Conservation (phyloP, 1,284 basidiomycete genomes). For the Neolentinus lepideus region DNA sequence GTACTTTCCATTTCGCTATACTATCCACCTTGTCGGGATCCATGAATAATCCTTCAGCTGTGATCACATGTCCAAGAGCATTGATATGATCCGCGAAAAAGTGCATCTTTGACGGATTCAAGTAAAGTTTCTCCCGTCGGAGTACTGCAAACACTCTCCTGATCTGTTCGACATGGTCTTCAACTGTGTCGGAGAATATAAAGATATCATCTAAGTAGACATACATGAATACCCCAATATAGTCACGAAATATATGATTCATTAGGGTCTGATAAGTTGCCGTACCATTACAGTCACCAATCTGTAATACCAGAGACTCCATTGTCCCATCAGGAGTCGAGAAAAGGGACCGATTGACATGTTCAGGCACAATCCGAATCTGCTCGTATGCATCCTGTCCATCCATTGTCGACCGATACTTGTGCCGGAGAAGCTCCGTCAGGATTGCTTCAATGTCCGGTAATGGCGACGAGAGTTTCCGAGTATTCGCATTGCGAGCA, state of each 20-base stretch:
- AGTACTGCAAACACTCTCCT: slow-evolving; percentile 22
- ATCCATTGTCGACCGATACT: slow-evolving; percentile 22
- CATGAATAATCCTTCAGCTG: slow-evolving; percentile 20
- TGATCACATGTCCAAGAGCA: slow-evolving; percentile 23
- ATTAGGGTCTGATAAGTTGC: slow-evolving; percentile 21
- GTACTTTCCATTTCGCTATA: slow-evolving; percentile 23
- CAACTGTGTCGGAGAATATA: slow-evolving; percentile 24
- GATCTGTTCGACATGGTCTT: slow-evolving; percentile 26
- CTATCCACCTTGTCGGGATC: slow-evolving; percentile 23
- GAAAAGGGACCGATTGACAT: slow-evolving; percentile 18
- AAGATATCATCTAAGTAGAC: slow-evolving; percentile 29
- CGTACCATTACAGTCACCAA: slow-evolving; percentile 21
- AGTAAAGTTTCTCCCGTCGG: neutral
- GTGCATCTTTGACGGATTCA: neutral
- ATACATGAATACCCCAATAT: slow-evolving; percentile 22
- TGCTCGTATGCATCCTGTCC: slow-evolving; percentile 28
- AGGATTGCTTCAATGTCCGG: slow-evolving; percentile 23
- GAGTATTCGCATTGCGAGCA: slow-evolving; percentile 17
- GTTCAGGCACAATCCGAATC: slow-evolving; percentile 22
- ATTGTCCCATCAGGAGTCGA: slow-evolving; percentile 27
- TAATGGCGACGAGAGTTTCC: slow-evolving; percentile 14
- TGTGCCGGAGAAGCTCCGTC: slow-evolving; percentile 6
- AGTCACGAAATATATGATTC: slow-evolving; percentile 21
- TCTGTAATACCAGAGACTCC: slow-evolving; percentile 24
- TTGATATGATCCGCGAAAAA: slow-evolving; percentile 13